A percentile compares a stretch with the other conserved stretches of the same genome.
These are phyloP conservation scores for Leccinum disarticulatum DNA, from an alignment of 768 basidiomycete genomes.

Conservation along the genomic window DNA sequence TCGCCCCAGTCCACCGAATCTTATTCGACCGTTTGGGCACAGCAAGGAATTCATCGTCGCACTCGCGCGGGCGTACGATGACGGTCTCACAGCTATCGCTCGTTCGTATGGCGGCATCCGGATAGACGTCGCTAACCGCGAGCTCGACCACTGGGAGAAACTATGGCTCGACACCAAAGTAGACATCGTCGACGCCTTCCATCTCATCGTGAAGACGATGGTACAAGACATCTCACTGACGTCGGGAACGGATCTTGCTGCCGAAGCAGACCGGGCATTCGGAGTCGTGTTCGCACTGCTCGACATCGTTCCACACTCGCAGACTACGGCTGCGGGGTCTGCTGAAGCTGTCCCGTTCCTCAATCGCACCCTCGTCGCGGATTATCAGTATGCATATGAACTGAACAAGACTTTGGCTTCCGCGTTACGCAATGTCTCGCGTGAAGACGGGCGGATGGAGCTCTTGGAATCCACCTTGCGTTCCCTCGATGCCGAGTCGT, in stretches of 20 bases:
- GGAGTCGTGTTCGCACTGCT: constrained; percentile 60
- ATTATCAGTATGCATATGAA: constrained; percentile 70
- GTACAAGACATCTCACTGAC: constrained; percentile 47
- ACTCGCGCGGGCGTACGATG: constrained; percentile 60
- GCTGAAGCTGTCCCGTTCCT: constrained; percentile 52
- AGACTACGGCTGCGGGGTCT: constrained; percentile 13
- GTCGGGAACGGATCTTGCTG: constrained; percentile 43
- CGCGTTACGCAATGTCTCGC: constrained; percentile 43
- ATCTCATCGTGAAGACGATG: constrained; percentile 52
- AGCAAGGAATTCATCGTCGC: constrained; percentile 52
- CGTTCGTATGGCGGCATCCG: constrained; percentile 60
- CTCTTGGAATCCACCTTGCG: constrained; percentile 53
- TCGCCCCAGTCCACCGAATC: constrained; percentile 45
- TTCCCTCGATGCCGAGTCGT: constrained; percentile 33
- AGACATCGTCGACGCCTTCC: constrained; percentile 67
- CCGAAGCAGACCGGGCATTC: constrained; percentile 53
- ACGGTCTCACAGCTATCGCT: constrained; percentile 53
- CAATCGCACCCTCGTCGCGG: constrained; percentile 63
- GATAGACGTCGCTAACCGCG: constrained; percentile 24
- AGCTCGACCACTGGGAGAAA: constrained; percentile 64
- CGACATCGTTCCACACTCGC: constrained; percentile 36
- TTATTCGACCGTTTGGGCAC: constrained; percentile 53
- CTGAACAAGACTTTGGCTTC: constrained; percentile 50
- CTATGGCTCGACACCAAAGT: constrained; percentile 76
- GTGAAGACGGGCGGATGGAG: constrained; percentile 60